phyloP scores from a whole-genome alignment of 495 filamentous ascomycete genomes.

The Neurospora sp. region DNA sequence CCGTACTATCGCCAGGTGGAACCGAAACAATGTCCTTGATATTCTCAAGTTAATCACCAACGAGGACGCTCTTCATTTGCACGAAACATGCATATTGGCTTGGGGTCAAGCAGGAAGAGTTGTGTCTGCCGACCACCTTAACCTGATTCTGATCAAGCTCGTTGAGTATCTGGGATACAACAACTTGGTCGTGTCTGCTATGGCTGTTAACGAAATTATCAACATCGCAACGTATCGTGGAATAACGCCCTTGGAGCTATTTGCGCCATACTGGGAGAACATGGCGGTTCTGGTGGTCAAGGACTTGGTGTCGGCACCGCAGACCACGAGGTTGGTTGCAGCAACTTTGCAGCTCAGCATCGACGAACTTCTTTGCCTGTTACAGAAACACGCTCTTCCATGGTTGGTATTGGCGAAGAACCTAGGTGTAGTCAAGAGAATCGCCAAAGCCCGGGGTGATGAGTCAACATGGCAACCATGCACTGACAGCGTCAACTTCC shows the following conservation, averaged over 20 bases:
- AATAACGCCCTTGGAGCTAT: constrained; percentile 51
- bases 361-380: constrained; percentile 57
- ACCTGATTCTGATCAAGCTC: constrained; percentile 71
- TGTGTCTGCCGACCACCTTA: constrained; percentile 60
- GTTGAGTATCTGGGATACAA: constrained; percentile 79
- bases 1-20: constrained; percentile 38
- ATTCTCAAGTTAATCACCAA: constrained; percentile 62
- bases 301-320: constrained; percentile 67
- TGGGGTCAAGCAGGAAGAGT: constrained; percentile 68
- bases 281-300: constrained; percentile 71
- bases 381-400: constrained; percentile 76
- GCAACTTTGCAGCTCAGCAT: constrained; percentile 68
- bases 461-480: constrained; percentile 27
- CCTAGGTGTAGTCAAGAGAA: constrained; percentile 65
- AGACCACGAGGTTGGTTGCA: constrained; percentile 69
- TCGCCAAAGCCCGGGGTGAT: constrained; percentile 63
- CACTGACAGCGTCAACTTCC: constrained; percentile 56
- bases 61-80: constrained; percentile 48
- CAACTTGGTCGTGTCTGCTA: constrained; percentile 65
- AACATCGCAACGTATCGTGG: constrained; percentile 54
- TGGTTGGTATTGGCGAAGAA: constrained; percentile 72
- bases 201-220: constrained; percentile 64
- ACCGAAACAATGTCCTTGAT: constrained; percentile 56
- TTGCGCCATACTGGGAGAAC: constrained; percentile 78
- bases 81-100: constrained; percentile 78